Conservation (phyloP, 2,329 filamentous ascomycete species). For the Diaporthe sp. region DNA sequence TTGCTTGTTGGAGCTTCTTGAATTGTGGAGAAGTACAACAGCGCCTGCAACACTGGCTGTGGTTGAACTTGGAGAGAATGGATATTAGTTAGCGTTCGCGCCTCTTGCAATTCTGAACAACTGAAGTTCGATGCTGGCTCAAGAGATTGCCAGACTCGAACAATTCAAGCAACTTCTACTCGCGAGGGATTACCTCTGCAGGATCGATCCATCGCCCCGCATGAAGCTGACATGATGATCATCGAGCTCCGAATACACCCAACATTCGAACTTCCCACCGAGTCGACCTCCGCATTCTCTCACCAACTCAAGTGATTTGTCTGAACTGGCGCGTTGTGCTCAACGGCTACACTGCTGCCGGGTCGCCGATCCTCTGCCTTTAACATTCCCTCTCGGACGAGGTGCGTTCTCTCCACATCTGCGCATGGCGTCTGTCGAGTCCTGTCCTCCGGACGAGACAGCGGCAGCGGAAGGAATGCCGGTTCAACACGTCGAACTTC, state of each 20-base stretch:
- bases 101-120: no score
- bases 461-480: background rate
- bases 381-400: background rate
- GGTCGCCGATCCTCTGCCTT: background rate
- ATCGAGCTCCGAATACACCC: background rate
- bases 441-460: background rate
- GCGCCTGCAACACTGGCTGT: no score
- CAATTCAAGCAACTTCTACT: background rate
- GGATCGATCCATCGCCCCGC: background rate
- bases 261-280: background rate
- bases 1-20: no score
- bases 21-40: no score
- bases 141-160: no score
- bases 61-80: no score
- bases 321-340: background rate
- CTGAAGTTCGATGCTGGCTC: no score
- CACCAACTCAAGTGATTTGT: background rate
- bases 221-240: background rate
- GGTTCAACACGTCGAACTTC: background rate
- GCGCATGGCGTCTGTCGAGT: background rate
- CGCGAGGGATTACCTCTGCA: background rate
- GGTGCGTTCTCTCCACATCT: background rate
- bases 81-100: no score
- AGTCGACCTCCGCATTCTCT: background rate
- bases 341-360: background rate